Percentiles rank a stretch among this genome's conserved stretches.
Conservation (phyloP, 495 filamentous ascomycete genomes). For the Penicillium ochrochloron region DNA sequence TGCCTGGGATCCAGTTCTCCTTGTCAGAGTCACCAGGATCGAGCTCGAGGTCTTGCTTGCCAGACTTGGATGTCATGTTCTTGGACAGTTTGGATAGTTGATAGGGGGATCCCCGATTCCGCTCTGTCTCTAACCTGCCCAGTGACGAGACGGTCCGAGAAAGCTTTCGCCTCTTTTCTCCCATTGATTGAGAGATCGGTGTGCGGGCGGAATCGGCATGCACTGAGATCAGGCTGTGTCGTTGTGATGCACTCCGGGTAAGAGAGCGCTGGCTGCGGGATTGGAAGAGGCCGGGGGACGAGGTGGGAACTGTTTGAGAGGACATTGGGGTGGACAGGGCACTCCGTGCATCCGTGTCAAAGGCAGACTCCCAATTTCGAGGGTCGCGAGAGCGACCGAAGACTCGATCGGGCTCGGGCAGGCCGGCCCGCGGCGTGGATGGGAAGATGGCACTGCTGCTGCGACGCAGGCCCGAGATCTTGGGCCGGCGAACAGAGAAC, state of each 20-base stretch:
- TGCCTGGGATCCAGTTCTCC: slow-evolving; percentile 83
- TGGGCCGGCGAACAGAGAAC: slow-evolving; percentile 54
- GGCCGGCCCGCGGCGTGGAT: slow-evolving; percentile 34
- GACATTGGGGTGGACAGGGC: slow-evolving; percentile 72
- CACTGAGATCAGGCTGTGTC: slow-evolving; percentile 60
- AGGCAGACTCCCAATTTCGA: slow-evolving; percentile 82
- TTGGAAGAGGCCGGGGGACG: slow-evolving; percentile 72
- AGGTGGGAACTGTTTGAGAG: slow-evolving; percentile 71
- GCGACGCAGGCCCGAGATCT: slow-evolving; percentile 60
- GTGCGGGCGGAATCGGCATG: slow-evolving; percentile 53
- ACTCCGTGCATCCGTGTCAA: slow-evolving; percentile 72
- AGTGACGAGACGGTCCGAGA: slow-evolving; percentile 66
- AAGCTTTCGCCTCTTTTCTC: slow-evolving; percentile 67
- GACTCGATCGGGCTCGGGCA: slow-evolving; percentile 40
- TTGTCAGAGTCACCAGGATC: slow-evolving; percentile 82
- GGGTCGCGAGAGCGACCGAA: slow-evolving; percentile 81
- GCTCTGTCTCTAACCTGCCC: slow-evolving; percentile 64
- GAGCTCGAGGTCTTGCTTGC: slow-evolving; percentile 43
- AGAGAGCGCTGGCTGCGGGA: slow-evolving; percentile 60
- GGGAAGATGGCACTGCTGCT: slow-evolving; percentile 63
- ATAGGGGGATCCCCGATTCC: slow-evolving; percentile 26
- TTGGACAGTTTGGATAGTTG: slow-evolving; percentile 33
- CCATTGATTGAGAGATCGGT: slow-evolving; percentile 44
- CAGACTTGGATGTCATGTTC: slow-evolving; percentile 29
- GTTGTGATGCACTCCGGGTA: slow-evolving; percentile 40